A percentile compares a stretch with the other conserved stretches of the same genome.
phyloP scores from a whole-genome alignment of 2,329 filamentous ascomycete genomes.

The Penicillium sp. region DNA sequence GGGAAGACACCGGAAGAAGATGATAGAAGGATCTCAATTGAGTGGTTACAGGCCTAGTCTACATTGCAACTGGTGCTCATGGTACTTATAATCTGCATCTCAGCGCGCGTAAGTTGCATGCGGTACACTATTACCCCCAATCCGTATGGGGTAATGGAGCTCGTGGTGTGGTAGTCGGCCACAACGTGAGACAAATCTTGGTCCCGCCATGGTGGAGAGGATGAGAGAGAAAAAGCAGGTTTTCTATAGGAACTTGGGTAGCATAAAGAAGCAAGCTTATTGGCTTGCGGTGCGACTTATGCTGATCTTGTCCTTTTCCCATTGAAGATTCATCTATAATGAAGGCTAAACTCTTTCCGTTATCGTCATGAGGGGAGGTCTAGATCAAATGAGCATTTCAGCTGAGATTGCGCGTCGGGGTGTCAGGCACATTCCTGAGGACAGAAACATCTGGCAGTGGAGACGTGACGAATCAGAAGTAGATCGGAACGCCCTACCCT shows the following conservation, averaged over 20 bases:
- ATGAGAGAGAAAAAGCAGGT: not conserved
- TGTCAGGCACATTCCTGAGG: slow-evolving; percentile 17
- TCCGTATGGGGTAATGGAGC: slow-evolving; percentile 22
- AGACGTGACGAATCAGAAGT: slow-evolving; percentile 17
- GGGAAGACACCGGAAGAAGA: not conserved
- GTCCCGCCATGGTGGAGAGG: slow-evolving; percentile 6
- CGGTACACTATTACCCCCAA: slow-evolving; percentile 4
- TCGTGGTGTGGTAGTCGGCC: slow-evolving; percentile 3
- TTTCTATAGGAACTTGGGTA: not conserved
- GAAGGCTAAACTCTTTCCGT: not conserved
- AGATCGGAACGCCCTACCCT: slow-evolving; percentile 11
- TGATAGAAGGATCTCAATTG: not conserved
- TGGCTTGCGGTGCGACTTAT: not conserved
- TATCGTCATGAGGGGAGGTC: slow-evolving; percentile 2
- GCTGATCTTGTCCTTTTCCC: slow-evolving; percentile 15
- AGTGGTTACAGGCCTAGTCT: not conserved
- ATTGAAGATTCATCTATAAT: not conserved
- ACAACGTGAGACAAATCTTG: not conserved
- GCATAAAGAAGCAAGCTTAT: not conserved
- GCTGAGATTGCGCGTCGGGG: slow-evolving; percentile 9
- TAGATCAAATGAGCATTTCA: not conserved
- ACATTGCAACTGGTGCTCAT: not conserved
- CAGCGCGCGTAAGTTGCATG: slow-evolving; percentile 12
- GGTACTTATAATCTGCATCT: slow-evolving; percentile 13
- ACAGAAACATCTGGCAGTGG: slow-evolving; percentile 15